A percentile compares a stretch with the other conserved stretches of the same genome.
phyloP scores from a whole-genome alignment of 495 filamentous ascomycete genomes.

The Articulospora tetracladia region DNA sequence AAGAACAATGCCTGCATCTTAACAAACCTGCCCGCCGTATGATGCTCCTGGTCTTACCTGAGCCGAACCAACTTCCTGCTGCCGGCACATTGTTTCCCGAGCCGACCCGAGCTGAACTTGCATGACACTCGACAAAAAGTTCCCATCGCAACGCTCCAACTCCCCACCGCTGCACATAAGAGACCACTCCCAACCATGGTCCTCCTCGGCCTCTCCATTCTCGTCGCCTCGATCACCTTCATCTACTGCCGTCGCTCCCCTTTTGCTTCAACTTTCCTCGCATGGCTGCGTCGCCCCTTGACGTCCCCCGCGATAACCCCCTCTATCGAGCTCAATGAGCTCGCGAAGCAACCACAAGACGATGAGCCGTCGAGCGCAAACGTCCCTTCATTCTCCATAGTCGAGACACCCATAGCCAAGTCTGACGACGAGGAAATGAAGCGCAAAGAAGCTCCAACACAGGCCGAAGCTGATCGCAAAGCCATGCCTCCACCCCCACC shows the following conservation, averaged over 20 bases:
- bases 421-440: background rate
- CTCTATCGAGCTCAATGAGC: background rate
- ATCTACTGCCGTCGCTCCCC: constrained; percentile 44
- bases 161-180: background rate
- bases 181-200: constrained; percentile 33
- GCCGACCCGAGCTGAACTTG: no score
- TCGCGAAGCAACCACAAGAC: constrained; percentile 7
- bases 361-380: background rate
- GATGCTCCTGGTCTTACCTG: no score
- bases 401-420: background rate
- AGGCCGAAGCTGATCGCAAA: constrained; percentile 27
- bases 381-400: background rate
- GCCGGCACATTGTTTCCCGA: no score
- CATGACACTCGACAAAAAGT: no score
- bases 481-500: constrained; percentile 28
- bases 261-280: constrained; percentile 33
- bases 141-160: background rate
- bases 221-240: constrained; percentile 49
- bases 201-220: constrained; percentile 48
- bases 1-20: no score
- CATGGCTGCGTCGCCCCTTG: constrained; percentile 16
- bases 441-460: constrained; percentile 11
- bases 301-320: background rate
- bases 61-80: no score
- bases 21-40: no score